A percentile compares a stretch with the other conserved stretches of the same genome.
Conservation (phyloP, 1,284 basidiomycete genomes). For the Rhodotorula sp. region DNA sequence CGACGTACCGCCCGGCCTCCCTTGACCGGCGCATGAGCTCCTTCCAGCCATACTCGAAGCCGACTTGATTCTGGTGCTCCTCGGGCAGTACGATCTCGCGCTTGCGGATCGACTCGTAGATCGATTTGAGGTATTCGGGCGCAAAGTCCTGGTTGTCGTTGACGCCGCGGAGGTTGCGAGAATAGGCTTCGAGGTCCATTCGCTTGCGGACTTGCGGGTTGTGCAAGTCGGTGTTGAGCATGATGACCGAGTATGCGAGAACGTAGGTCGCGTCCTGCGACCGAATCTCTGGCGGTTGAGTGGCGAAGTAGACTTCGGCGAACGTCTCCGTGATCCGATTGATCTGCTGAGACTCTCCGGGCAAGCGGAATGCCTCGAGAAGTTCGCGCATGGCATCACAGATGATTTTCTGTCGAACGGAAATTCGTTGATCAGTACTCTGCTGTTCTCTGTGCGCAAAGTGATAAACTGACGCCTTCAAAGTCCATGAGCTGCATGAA, state of each 20-base stretch:
- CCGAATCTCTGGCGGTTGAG: slow-evolving; percentile 84
- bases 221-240: slow-evolving; percentile 98
- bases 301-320: slow-evolving; percentile 84
- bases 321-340: slow-evolving; percentile 92
- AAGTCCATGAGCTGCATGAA: slow-evolving; percentile 92
- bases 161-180: slow-evolving; percentile 86
- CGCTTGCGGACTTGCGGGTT: slow-evolving; percentile 90
- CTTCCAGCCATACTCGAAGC: slow-evolving; percentile 99
- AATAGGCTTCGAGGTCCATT: slow-evolving; percentile 95
- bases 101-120: slow-evolving; percentile 93
- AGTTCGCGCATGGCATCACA: slow-evolving; percentile 94
- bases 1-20: slow-evolving; percentile 65
- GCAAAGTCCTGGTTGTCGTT: slow-evolving; percentile 86
- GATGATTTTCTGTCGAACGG: slow-evolving; percentile 71
- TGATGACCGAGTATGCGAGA: slow-evolving; percentile 90
- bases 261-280: slow-evolving; percentile 93
- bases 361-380: slow-evolving; percentile 89
- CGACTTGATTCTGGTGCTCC: slow-evolving; percentile 93
- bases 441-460: not conserved
- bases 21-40: slow-evolving; percentile 81
- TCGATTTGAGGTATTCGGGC: slow-evolving; percentile 75
- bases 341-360: slow-evolving; percentile 95
- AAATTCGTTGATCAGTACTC: not conserved
- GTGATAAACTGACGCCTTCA: slow-evolving; percentile 63
- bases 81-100: slow-evolving; percentile 97